Conservation (phyloP, 345 rosid genomes). For the Euphorbia pulcherrima region DNA sequence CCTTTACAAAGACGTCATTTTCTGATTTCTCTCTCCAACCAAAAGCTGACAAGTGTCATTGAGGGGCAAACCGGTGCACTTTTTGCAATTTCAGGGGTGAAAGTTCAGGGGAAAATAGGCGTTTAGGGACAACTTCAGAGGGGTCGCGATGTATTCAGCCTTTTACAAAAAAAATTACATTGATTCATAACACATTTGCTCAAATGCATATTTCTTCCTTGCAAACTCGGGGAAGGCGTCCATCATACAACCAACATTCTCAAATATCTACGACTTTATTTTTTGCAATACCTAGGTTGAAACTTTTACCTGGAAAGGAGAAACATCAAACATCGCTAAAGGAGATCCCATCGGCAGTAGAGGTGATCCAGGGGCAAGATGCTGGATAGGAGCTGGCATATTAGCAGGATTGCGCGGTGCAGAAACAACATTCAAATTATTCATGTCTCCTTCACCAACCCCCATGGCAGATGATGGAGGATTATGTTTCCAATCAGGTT, state of each 20-base stretch:
- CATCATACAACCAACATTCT: neutral
- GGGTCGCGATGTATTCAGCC: too few species aligned
- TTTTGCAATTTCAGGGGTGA: too few species aligned
- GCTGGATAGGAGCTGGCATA: constrained; percentile 65
- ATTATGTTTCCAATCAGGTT: constrained; percentile 91
- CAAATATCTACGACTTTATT: too few species aligned
- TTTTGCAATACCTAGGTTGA: neutral
- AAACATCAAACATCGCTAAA: constrained; percentile 82
- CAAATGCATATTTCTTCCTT: neutral
- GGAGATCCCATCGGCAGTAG: constrained; percentile 74
- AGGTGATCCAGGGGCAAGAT: constrained; percentile 72
- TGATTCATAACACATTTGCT: neutral
- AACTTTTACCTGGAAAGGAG: constrained; percentile 82
- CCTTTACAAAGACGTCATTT: too few species aligned
- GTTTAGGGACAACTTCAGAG: too few species aligned
- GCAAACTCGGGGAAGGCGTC: neutral
- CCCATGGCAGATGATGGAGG: constrained; percentile 56
- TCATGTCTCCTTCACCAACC: constrained; percentile 60
- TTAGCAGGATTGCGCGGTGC: constrained; percentile 54
- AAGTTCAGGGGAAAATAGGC: too few species aligned
- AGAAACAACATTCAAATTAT: constrained; percentile 48
- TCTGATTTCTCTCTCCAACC: too few species aligned
- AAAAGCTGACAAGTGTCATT: too few species aligned
- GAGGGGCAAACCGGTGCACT: too few species aligned
- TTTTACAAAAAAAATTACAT: neutral